These are phyloP conservation scores for Silene noctiflora DNA, from an alignment of 179 eudicot species.

Conservation along the genomic window DNA sequence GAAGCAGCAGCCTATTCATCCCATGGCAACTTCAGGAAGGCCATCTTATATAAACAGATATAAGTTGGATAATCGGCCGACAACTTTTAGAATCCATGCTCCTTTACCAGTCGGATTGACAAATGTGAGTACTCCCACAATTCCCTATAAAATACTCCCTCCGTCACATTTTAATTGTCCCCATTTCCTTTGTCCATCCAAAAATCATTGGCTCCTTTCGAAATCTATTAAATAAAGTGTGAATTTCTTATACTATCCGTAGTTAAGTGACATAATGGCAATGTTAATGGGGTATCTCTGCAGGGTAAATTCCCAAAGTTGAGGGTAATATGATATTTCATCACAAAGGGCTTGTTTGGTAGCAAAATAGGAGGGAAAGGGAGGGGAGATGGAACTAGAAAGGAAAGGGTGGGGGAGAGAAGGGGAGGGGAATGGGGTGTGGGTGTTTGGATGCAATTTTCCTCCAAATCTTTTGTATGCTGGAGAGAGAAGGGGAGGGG, in stretches of 20 bases:
- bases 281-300: neutral
- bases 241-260: neutral
- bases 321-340: neutral
- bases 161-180: neutral
- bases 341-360: neutral
- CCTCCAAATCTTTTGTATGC: no score
- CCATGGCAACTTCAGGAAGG: constrained; percentile 44
- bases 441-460: no score
- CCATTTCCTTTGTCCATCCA: neutral
- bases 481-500: no score
- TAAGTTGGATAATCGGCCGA: constrained; percentile 87
- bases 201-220: neutral
- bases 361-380: no score
- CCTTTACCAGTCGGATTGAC: constrained; percentile 74
- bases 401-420: no score
- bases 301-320: neutral
- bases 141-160: neutral
- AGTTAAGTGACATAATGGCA: neutral
- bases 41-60: constrained; percentile 53
- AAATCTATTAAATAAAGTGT: neutral
- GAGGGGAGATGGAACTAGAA: no score
- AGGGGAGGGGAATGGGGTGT: no score
- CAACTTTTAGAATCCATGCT: constrained; percentile 53
- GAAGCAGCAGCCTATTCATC: constrained; percentile 57
- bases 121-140: constrained; percentile 47